Evolutionary conservation across 2,329 filamentous ascomycete genomes (phyloP), one percentile per base, ranked within the genome.

Genomic region (Simplicillium sp.): DNA sequence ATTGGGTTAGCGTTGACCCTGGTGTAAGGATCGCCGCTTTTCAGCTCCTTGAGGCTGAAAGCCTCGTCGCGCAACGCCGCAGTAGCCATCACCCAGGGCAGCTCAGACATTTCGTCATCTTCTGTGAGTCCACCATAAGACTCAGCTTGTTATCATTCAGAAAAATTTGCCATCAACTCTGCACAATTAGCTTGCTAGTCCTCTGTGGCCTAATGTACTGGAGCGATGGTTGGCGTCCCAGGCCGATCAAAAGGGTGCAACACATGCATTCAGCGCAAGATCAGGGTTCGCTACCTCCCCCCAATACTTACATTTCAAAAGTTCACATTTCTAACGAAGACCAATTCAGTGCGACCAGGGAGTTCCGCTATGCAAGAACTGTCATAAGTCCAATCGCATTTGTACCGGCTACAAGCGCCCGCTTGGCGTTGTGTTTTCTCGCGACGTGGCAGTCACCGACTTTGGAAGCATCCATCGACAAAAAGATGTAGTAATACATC

Each of bases 191-290:
- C n/a, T n/a, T n/a, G n/a, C n/a, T n/a, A n/a, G n/a, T n/a, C n/a
- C n/a, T n/a, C n/a, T 25, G 20, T 5, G 20, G 6, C 20, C 20
- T 5, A 9, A 9, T 25, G 20, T 25, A 25, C 75, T 13, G 31
- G 12, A 6, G 6, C 6, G 7, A 33, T 33, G 31, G 31, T 33
- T 15, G 31, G 31, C 12, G 31, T 33, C 31, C 31, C 31, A 13
- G 31, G 31, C 6, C 31, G 31, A 13, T 33, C 31, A 5, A 33
- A 7, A 13, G 31, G 31, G 6, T 33, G 31, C 37, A 43, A 43
- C 34, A 43, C 41, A 4, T 43, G 41, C 14, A 33, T 43, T 28
- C 29, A 43, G 37, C 41, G 41, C 16, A 43, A 43, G 18, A 36
- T 43, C 28, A 43, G 36, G 37, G 41, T 39, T 32, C 5, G 16